These are phyloP conservation scores for Endotrypanum monterogeii DNA, from an alignment of 208 protist genomes.

Conservation along the genomic window DNA sequence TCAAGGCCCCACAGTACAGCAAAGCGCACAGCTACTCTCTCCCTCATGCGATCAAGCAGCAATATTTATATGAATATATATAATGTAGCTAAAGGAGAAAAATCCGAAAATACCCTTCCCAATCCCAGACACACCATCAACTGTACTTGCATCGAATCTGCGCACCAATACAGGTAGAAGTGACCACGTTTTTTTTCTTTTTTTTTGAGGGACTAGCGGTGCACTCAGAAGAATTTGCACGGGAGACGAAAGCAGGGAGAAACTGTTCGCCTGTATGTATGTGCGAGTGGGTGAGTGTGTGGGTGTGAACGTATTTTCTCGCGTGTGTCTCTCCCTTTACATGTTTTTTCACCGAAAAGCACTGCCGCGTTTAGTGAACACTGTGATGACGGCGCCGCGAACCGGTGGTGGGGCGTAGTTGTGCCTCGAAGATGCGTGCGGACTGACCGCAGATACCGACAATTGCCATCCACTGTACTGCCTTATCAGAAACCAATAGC, in stretches of 20 bases:
- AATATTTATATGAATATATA: background rate
- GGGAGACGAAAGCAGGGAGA: background rate
- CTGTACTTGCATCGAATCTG: no score
- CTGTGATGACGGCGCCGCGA: conserved; percentile 13
- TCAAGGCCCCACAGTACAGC: background rate
- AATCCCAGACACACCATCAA: no score
- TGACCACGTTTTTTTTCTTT: background rate
- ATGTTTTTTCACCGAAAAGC: background rate
- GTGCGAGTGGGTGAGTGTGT: background rate
- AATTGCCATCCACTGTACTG: conserved; percentile 74
- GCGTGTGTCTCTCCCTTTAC: background rate
- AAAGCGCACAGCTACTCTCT: background rate
- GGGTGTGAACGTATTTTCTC: background rate
- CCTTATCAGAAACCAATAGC: conserved; percentile 46
- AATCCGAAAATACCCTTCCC: background rate
- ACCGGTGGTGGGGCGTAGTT: conserved; percentile 27
- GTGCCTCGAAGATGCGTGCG: conserved; percentile 46
- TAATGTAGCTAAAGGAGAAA: background rate
- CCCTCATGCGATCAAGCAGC: background rate
- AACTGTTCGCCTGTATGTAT: background rate
- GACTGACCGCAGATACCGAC: conserved; percentile 54
- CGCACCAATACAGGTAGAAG: background rate
- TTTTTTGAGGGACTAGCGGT: no score
- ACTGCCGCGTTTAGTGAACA: background rate
- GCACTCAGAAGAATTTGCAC: background rate